Evolutionary conservation across 169 alveolate genomes (phyloP), one percentile per base, ranked within the genome.

Genomic region (Plasmodium cynomolgi): DNA sequence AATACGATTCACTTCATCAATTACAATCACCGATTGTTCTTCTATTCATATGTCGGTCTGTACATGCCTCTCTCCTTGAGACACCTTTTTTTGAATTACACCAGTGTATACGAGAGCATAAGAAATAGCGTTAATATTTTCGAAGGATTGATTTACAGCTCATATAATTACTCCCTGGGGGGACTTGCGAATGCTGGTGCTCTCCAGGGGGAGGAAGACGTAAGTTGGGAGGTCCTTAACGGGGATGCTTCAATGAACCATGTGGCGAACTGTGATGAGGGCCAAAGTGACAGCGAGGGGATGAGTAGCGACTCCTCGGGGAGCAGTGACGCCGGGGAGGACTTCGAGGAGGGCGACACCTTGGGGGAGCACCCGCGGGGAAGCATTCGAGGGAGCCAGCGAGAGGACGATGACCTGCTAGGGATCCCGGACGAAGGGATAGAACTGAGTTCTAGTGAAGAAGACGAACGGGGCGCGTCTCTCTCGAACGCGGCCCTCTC

Each of bases 11-110:
- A 54, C 7, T 85, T 74, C 54, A 74, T 85, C 26, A 85, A 75
- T 54, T 85, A 85, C 31, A 85, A 85, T 34, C 80, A 85, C 29
- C 93, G 93, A 31, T 37, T 85, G 26, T 75, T 85, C 80, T 85
- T 85, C 44, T 85, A 85, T 17, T 54, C 77, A 33, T 29, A 85
- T 50, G 62, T n/a, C 11, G 86, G 93, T 20, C 26, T 85, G 29
- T n/a, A 54, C 39, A 85, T 85, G 93, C 93, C 93, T 1, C 71
- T 85, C 44, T 47, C 84, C n/a, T 54, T 85, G 58, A 47, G 73
- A 15, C 37, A 37, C 62, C 58, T 85, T 13, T 85, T 75, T 85
- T 85, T 15, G 44, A 75, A 85, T 75, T 29, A 85, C 68, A 1
- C 72, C 15, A 77, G 6, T 85, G 17, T 37, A 2, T 9, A 31